Evolutionary conservation across 2,329 filamentous ascomycete genomes (phyloP).

Genomic region (Aphanoascus verrucosus): DNA sequence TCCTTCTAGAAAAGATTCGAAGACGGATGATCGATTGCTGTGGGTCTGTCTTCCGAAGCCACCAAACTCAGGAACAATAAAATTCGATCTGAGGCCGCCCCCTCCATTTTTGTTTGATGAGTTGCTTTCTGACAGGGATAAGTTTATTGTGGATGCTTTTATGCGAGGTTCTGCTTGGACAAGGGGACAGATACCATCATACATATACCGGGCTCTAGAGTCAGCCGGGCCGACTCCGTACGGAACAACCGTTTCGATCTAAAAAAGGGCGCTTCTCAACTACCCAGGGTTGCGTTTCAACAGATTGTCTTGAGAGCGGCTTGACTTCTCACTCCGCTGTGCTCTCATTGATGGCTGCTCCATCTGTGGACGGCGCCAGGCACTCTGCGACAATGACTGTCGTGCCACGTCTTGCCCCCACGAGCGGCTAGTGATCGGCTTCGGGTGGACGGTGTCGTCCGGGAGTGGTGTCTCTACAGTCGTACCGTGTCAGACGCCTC

Average conservation of each 20-base stretch:
- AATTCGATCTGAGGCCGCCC: background rate
- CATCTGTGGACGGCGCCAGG: background rate
- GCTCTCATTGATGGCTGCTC: no score
- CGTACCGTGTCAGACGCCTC: no score
- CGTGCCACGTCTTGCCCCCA: constrained; percentile 8
- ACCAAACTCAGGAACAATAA: constrained; percentile 9
- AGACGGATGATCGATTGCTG: background rate
- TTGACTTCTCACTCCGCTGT: no score
- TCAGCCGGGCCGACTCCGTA: background rate
- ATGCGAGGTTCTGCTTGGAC: background rate
- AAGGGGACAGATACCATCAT: background rate
- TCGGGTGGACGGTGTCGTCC: no score
- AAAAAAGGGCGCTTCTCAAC: background rate
- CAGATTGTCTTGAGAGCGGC: background rate
- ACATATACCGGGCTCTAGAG: background rate
- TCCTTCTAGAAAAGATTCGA: constrained; percentile 9
- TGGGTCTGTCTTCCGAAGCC: constrained; percentile 7
- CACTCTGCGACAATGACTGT: background rate
- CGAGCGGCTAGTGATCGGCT: background rate
- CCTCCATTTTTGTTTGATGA: constrained; percentile 3
- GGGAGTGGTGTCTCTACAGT: no score
- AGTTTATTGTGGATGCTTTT: background rate
- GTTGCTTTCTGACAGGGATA: background rate
- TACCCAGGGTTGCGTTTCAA: background rate
- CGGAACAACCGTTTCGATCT: no score